Conservation (phyloP, 2,329 filamentous ascomycete species). For the Pezicula carpinea region DNA sequence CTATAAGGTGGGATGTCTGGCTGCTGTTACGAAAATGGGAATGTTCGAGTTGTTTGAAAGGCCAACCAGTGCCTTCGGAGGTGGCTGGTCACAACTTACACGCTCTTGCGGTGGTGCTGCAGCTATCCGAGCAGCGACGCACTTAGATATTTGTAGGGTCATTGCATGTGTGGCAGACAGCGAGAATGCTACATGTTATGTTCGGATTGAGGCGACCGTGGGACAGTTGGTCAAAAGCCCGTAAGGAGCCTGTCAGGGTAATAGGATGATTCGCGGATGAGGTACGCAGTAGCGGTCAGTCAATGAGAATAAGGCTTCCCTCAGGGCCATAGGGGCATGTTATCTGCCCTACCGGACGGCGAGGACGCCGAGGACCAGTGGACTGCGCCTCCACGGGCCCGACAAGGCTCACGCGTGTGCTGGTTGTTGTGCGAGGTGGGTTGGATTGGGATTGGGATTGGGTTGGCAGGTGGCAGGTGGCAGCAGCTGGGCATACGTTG, state of each 20-base stretch:
- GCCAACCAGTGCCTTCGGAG: slow-evolving; percentile 1
- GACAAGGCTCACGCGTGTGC: too few relatives aligned
- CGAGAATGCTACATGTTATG: neutral
- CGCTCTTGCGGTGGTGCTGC: slow-evolving; percentile 18
- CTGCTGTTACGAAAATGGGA: neutral
- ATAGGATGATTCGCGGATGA: neutral
- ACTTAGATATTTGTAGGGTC: slow-evolving; percentile 22
- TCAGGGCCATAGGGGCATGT: neutral
- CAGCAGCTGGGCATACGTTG: too few relatives aligned
- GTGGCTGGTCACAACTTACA: slow-evolving; percentile 9
- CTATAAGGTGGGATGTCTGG: too few relatives aligned
- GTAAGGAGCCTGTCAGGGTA: slow-evolving; percentile 1
- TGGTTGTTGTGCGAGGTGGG: neutral
- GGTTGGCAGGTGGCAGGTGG: neutral
- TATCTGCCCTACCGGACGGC: neutral
- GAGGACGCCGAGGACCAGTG: neutral
- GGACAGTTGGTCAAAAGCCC: slow-evolving; percentile 11
- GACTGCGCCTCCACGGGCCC: neutral
- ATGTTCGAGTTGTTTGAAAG: neutral
- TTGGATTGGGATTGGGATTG: neutral
- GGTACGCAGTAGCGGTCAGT: neutral
- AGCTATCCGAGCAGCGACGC: slow-evolving; percentile 19
- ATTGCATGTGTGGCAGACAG: slow-evolving; percentile 18
- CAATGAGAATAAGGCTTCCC: neutral
- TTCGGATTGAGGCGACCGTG: slow-evolving; percentile 17